Base-by-base conservation (phyloP, 163 green algal genomes). In the Prototheca stagnorum region DNA sequence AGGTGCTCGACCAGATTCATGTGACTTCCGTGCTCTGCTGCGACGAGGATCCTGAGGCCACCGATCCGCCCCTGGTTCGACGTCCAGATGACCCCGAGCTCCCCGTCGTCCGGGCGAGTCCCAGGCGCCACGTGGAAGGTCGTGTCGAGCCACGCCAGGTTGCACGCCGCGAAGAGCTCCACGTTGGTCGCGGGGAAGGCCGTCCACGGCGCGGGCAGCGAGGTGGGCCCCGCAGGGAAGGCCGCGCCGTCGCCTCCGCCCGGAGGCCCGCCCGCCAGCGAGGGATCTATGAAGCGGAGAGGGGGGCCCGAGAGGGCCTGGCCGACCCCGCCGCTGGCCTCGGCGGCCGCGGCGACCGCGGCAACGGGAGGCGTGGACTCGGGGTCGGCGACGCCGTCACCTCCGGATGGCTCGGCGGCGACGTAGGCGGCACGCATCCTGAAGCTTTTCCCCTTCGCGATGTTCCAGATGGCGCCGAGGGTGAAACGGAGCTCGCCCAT, bases 401-500 rank as follows among this genome's bases (percentile, higher is more conserved):
- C 35, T 23, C 9, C 33, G 20, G 28, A n/a, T 4, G 47, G 8
- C 8, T 31, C 6, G 9, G 20, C 35, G 11, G 28, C 27, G 15
- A 46, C 28, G 22, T 29, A 34, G 5, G 25, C 9, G 23, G 53
- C 42, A 2, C 22, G 17, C 16, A 47, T 28, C 12, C n/a, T 14
- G 29, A 49, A 68, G 11, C n/a, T n/a, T n/a, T n/a, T n/a, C n/a
- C n/a, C n/a, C 29, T 53, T 48, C 35, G 77, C 9, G 40, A 79
- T 74, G 47, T 80, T 48, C 34, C 60, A 34, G 21, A 82, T 25
- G 7, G 63, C 68, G 3, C 75, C 75, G 14, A 77, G 15, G 6
- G 61, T 63, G 59, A 82, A 80, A 3, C 75, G 64, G 2, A 43
- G 45, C 21, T 56, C 47, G 6, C 75, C 62, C 54, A 74, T 54